Evolutionary conservation across 2,329 filamentous ascomycete genomes (phyloP).

Genomic region (Ophiobolus disseminans): DNA sequence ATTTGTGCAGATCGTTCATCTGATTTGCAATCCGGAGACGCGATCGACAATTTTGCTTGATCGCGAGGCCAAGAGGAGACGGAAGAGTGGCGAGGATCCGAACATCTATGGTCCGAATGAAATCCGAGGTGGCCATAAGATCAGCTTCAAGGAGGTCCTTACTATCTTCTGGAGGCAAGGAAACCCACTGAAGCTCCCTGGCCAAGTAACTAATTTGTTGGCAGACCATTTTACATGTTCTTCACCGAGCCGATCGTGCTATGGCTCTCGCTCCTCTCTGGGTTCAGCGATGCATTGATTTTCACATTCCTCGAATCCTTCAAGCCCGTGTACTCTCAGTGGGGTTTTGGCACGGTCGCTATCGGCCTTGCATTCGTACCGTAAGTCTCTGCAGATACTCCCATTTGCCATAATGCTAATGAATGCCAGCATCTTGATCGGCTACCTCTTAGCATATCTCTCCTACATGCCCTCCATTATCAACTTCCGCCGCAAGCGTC

Average conservation of each 20-base stretch:
- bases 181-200: not conserved
- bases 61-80: slow-evolving; percentile 74
- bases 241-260: slow-evolving; percentile 76
- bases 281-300: slow-evolving; percentile 77
- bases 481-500: slow-evolving; percentile 54
- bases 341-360: slow-evolving; percentile 64
- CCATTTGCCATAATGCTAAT: not conserved
- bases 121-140: slow-evolving; percentile 45
- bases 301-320: slow-evolving; percentile 80
- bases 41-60: slow-evolving; percentile 77
- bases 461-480: slow-evolving; percentile 66
- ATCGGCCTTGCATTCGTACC: slow-evolving; percentile 70
- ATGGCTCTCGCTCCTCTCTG: slow-evolving; percentile 72
- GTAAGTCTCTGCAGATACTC: not conserved
- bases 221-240: slow-evolving; percentile 75
- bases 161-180: slow-evolving; percentile 55
- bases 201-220: not conserved
- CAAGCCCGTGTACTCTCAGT: slow-evolving; percentile 70
- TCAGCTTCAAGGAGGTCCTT: slow-evolving; percentile 53
- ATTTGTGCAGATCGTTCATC: slow-evolving; percentile 70
- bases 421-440: slow-evolving; percentile 60
- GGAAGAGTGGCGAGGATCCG: slow-evolving; percentile 63
- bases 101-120: slow-evolving; percentile 78
- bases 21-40: slow-evolving; percentile 77
- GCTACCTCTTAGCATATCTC: slow-evolving; percentile 69